A percentile compares a stretch with the other conserved stretches of the same genome.
Conservation (phyloP, 257 asterid genomes). For the Haberlea rhodopensis region DNA sequence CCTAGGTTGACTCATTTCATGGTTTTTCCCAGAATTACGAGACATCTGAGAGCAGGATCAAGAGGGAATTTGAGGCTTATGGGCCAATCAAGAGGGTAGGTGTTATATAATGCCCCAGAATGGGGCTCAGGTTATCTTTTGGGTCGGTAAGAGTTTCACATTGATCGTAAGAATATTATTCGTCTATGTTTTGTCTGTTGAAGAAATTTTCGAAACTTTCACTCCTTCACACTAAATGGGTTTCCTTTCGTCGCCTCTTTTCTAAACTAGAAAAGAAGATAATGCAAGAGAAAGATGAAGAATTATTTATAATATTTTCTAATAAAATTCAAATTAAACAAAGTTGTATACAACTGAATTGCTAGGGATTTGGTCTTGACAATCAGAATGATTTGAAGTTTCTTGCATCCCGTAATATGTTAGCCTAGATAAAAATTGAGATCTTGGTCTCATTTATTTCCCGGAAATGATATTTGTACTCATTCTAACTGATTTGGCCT, state of each 20-base stretch:
- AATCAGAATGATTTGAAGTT: constrained; percentile 2
- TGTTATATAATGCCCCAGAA: constrained; percentile 59
- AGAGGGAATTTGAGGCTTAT: constrained; percentile 96
- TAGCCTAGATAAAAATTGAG: background rate
- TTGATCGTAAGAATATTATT: constrained; percentile 27
- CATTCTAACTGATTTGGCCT: background rate
- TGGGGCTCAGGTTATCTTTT: constrained; percentile 71
- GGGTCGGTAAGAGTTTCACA: constrained; percentile 77
- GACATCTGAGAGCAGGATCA: constrained; percentile 91
- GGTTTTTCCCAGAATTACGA: constrained; percentile 77
- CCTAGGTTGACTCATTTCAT: too few species aligned
- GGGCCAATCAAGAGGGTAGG: constrained; percentile 99
- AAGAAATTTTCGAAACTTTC: constrained; percentile 5
- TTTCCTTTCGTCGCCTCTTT: constrained; percentile 7
- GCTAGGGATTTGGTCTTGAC: constrained; percentile 8
- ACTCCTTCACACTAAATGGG: background rate
- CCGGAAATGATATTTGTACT: background rate
- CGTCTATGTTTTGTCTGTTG: background rate
- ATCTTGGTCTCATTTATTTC: constrained; percentile 5
- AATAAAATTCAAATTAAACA: too few species aligned
- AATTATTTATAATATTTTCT: too few species aligned
- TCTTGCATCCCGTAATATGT: background rate
- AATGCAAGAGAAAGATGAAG: too few species aligned
- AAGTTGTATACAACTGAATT: too few species aligned
- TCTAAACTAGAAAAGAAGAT: too few species aligned